phyloP scores from a whole-genome alignment of 1,284 basidiomycete species.

The Moniliella sp. region DNA sequence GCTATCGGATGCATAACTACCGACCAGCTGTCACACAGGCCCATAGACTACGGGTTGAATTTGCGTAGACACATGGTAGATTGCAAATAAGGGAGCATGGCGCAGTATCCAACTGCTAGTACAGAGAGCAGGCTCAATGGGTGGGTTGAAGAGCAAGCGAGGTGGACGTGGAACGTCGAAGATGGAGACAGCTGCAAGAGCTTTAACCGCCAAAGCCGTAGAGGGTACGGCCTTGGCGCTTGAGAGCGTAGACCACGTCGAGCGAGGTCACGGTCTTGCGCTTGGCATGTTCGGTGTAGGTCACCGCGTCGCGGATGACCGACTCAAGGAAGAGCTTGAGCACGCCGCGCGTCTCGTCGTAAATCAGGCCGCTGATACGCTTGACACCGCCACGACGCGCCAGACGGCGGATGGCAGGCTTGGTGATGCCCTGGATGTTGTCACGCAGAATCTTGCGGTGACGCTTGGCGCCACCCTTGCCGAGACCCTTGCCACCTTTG shows the following conservation, averaged over 20 bases:
- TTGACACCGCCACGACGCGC: slow-evolving; percentile 53
- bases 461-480: slow-evolving; percentile 35
- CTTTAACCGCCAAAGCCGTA: no score
- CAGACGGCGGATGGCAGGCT: slow-evolving; percentile 75
- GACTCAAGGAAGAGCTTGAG: slow-evolving; percentile 53
- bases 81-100: no score
- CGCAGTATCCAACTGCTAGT: no score
- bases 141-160: no score
- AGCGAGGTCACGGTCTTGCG: slow-evolving; percentile 71
- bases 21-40: no score
- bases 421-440: slow-evolving; percentile 47
- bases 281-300: slow-evolving; percentile 83
- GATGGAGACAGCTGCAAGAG: slow-evolving; percentile 20
- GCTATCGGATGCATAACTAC: no score
- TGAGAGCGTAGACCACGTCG: slow-evolving; percentile 75
- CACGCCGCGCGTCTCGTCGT: slow-evolving; percentile 73
- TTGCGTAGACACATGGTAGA: no score
- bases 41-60: no score
- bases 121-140: no score
- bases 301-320: slow-evolving; percentile 68
- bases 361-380: slow-evolving; percentile 54
- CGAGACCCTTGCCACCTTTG: slow-evolving; percentile 35
- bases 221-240: slow-evolving; percentile 53
- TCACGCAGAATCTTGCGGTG: slow-evolving; percentile 33
- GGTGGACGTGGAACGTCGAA: no score